phyloP scores from a whole-genome alignment of 192 early-diverging fungal species.

The Globomyces pollinis-pini region DNA sequence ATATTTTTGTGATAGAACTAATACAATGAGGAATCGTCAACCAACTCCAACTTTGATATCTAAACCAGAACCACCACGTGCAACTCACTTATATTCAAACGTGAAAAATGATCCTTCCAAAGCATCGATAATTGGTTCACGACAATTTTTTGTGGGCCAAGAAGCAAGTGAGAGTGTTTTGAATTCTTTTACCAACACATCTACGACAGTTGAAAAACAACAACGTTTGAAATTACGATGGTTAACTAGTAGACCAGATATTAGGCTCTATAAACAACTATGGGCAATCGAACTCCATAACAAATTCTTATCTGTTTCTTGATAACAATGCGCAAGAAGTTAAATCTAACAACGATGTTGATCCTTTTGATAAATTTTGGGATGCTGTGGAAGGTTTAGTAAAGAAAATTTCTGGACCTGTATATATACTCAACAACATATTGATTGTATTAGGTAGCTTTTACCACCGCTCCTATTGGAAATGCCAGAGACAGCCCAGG shows the following conservation, averaged over 20 bases:
- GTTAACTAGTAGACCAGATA: background rate
- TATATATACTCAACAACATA: no score
- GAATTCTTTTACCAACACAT: background rate
- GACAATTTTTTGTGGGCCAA: conserved; percentile 10
- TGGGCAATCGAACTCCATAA: background rate
- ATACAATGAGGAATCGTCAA: conserved; percentile 17
- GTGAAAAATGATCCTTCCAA: background rate
- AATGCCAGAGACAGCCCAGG: no score
- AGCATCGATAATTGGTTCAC: background rate
- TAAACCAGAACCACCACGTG: background rate
- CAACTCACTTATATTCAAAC: conserved; percentile 6
- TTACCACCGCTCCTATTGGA: conserved; percentile 48
- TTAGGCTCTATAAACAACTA: conserved; percentile 2
- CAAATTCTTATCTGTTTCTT: conserved; percentile 2
- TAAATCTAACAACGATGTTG: conserved; percentile 54
- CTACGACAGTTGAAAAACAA: background rate
- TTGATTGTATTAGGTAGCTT: no score
- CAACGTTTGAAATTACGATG: no score
- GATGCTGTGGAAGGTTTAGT: conserved; percentile 65
- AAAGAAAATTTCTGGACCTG: conserved; percentile 60
- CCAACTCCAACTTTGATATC: conserved; percentile 11
- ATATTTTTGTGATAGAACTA: no score
- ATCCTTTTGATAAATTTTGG: conserved; percentile 81
- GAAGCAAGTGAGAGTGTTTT: background rate
- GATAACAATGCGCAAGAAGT: conserved; percentile 8